Base-by-base conservation (phyloP, 2,329 filamentous ascomycete species). In the Mariannaea sp. region DNA sequence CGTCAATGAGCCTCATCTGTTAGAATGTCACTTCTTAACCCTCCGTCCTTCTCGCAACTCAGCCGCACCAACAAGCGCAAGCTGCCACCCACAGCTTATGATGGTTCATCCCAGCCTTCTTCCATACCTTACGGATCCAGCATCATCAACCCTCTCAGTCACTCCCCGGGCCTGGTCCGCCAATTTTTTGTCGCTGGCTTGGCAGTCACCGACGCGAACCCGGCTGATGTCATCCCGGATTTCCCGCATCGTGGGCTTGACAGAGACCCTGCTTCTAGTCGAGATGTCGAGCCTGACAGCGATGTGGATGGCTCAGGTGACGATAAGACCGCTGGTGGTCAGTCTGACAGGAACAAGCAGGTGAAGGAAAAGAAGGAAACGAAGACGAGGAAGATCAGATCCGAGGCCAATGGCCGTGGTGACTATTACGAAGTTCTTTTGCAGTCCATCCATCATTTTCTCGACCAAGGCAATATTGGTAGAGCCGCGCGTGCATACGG, bases 401-500 rank as follows among this genome's bases (percentile, higher is more conserved):
- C n/a, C n/a, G n/a, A n/a, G n/a, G n/a, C n/a, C n/a, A 51, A 54
- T n/a, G 56, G 42, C 33, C 59, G 57, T 1, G 61, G 59, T 17
- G 60, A 74, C 14, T 87, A 92, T 71, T 71, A 93, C 5, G 78
- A 82, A 49, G 82, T 86, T 9, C 73, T 96, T 51, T 85, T 85
- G 1, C 79, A 86, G 3, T 77, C 92, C 14, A 73, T 94, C 62
- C 87, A 94, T 70, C 82, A 82, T 29, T 90, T 87, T 65, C 78
- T 97, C 33, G 79, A 87, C 22, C 77, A 84, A 56, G 83, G 85
- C 26, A 88, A 95, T 65, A 86, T 91, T 54, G 60, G 77, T 2
- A 85, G 88, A 33, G 92, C 92, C 1, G 83, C 83, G 43, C 80
- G 89, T 55, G 88, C 89, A 0, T 93, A 90, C 79, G 87, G 84